Evolutionary conservation across 805 yeast species (phyloP).

Genomic region (Yarrowia hollandica): DNA sequence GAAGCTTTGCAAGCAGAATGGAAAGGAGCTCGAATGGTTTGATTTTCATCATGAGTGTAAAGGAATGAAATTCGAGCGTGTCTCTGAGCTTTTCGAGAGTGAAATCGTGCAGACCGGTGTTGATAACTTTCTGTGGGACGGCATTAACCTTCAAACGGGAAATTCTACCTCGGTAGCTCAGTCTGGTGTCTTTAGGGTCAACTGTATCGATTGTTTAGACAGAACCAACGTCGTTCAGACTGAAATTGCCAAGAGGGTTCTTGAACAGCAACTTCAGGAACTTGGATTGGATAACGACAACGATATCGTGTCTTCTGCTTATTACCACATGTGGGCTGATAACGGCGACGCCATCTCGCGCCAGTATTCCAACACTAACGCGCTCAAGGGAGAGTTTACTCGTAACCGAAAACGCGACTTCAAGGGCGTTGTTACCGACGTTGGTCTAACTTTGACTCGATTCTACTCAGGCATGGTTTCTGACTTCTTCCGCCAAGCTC

Average conservation of each 20-base stretch:
- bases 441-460: conserved; percentile 46
- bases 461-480: conserved; percentile 49
- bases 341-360: conserved; percentile 67
- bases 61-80: conserved; percentile 47
- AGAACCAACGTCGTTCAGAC: conserved; percentile 55
- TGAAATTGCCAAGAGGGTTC: conserved; percentile 40
- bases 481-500: conserved; percentile 49
- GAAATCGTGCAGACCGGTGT: conserved; percentile 1
- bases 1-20: background rate
- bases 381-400: conserved; percentile 52
- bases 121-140: background rate
- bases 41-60: conserved; percentile 60
- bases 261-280: conserved; percentile 5
- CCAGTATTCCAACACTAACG: conserved; percentile 61
- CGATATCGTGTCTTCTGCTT: conserved; percentile 35
- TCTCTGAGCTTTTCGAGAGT: conserved; percentile 40
- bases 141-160: background rate
- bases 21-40: conserved; percentile 48
- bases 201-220: conserved; percentile 66
- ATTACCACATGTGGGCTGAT: conserved; percentile 59
- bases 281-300: conserved; percentile 36
- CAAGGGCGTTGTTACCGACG: conserved; percentile 48
- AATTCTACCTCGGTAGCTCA: conserved; percentile 40
- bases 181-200: conserved; percentile 57
- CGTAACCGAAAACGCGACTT: conserved; percentile 47